Evolutionary conservation across 1,284 basidiomycete species (phyloP).

Genomic region (Dichomitus squalens): DNA sequence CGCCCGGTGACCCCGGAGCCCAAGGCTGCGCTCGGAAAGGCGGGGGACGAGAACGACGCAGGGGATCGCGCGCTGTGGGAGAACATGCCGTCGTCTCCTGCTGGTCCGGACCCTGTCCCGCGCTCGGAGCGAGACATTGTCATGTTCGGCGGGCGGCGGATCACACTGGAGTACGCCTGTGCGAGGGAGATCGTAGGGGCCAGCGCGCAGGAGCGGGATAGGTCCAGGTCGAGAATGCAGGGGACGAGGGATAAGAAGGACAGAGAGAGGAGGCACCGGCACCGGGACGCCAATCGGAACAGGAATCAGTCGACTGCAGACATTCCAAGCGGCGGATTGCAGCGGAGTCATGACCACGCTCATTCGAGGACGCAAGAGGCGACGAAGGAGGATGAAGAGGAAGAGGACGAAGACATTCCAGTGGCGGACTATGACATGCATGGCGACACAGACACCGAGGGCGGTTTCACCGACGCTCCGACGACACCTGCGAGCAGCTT

Average conservation of each 20-base stretch:
- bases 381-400: slow-evolving; percentile 29
- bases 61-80: slow-evolving; percentile 54
- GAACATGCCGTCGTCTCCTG: slow-evolving; percentile 71
- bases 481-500: slow-evolving; percentile 43
- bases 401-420: slow-evolving; percentile 34
- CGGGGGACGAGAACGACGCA: slow-evolving; percentile 32
- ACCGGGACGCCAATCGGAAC: neutral
- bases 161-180: slow-evolving; percentile 75
- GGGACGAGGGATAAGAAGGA: slow-evolving; percentile 31
- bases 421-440: slow-evolving; percentile 26
- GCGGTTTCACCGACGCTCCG: slow-evolving; percentile 35
- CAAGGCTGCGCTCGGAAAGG: slow-evolving; percentile 14
- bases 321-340: neutral
- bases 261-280: slow-evolving; percentile 26
- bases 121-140: slow-evolving; percentile 42
- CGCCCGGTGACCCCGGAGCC: slow-evolving; percentile 30
- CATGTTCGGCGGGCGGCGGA: slow-evolving; percentile 42
- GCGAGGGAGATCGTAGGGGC: slow-evolving; percentile 51
- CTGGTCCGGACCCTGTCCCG: slow-evolving; percentile 44
- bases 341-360: neutral
- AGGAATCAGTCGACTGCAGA: neutral
- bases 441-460: slow-evolving; percentile 38
- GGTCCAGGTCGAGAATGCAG: neutral
- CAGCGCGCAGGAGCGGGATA: neutral
- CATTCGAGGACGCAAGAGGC: slow-evolving; percentile 19